Evolutionary conservation across 1,284 basidiomycete species (phyloP).

Genomic region (Coriolopsis trogii): DNA sequence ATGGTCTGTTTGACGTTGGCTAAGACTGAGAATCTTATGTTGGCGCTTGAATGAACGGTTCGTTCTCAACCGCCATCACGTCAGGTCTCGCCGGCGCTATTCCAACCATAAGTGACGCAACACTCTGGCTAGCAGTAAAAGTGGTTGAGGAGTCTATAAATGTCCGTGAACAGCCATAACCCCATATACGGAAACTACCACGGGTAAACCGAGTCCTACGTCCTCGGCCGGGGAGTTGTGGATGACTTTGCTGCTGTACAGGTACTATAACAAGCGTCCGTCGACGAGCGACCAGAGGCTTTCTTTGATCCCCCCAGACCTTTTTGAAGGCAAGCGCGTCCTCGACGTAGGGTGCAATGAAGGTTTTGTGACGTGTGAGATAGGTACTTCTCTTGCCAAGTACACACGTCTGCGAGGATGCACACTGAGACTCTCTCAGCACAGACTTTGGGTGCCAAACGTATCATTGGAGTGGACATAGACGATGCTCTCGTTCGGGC

Average conservation of each 20-base stretch:
- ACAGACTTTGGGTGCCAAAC: conserved; percentile 59
- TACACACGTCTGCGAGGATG: neutral
- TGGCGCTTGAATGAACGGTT: too few species aligned
- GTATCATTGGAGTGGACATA: conserved; percentile 80
- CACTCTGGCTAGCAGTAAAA: too few species aligned
- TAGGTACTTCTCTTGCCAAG: conserved; percentile 64
- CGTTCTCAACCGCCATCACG: too few species aligned
- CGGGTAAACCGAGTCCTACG: conserved; percentile 41
- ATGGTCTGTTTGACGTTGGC: too few species aligned
- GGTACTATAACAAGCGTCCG: conserved; percentile 76
- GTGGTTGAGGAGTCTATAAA: too few species aligned
- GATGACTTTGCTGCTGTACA: conserved; percentile 28
- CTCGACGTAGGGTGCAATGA: conserved; percentile 86
- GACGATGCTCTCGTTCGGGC: conserved; percentile 69
- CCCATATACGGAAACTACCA: conserved; percentile 69
- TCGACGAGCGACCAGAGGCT: conserved; percentile 61
- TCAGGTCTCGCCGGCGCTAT: too few species aligned
- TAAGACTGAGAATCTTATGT: too few species aligned
- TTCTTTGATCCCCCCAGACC: conserved; percentile 51
- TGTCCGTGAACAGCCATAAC: neutral
- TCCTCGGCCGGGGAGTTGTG: neutral
- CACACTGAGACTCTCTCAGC: conserved; percentile 50
- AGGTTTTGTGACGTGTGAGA: conserved; percentile 80
- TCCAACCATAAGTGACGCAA: too few species aligned
- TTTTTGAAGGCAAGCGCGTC: conserved; percentile 60